phyloP scores from a whole-genome alignment of 257 asterid species.

The Rhazya stricta region DNA sequence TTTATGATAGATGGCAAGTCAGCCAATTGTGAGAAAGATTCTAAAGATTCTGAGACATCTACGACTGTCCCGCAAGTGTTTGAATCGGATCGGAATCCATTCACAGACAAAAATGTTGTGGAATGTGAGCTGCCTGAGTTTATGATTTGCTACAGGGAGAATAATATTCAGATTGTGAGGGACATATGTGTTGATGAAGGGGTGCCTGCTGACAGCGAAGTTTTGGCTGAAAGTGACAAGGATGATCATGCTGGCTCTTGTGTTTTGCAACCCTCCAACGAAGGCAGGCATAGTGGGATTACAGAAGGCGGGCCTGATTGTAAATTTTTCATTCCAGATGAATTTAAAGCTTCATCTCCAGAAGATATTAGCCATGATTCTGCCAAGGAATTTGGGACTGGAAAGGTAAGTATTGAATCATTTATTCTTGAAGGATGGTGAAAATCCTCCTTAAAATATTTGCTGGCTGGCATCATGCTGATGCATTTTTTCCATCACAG shows the following conservation, averaged over 20 bases:
- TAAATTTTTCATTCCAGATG: conserved; percentile 28
- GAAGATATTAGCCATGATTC: conserved; percentile 16
- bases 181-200: conserved; percentile 86
- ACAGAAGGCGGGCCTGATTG: conserved; percentile 18
- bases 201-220: conserved; percentile 37
- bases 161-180: conserved; percentile 39
- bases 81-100: conserved; percentile 24
- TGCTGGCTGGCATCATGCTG: conserved; percentile 15
- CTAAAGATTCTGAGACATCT: conserved; percentile 25
- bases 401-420: conserved; percentile 19
- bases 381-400: conserved; percentile 27
- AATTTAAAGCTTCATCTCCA: conserved; percentile 13
- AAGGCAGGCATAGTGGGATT: conserved; percentile 18
- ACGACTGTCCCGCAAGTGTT: conserved; percentile 24
- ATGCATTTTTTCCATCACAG: conserved; percentile 22
- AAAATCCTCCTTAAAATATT: conserved; percentile 19
- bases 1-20: conserved; percentile 24
- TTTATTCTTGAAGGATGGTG: conserved; percentile 15
- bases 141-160: conserved; percentile 52
- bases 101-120: conserved; percentile 45
- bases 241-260: conserved; percentile 26
- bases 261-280: conserved; percentile 26
- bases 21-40: conserved; percentile 19
- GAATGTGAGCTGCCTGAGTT: conserved; percentile 53
- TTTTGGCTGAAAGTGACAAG: conserved; percentile 25